Evolutionary conservation across 1,284 basidiomycete genomes (phyloP).

Genomic region (Moesziomyces parantarcticus): DNA sequence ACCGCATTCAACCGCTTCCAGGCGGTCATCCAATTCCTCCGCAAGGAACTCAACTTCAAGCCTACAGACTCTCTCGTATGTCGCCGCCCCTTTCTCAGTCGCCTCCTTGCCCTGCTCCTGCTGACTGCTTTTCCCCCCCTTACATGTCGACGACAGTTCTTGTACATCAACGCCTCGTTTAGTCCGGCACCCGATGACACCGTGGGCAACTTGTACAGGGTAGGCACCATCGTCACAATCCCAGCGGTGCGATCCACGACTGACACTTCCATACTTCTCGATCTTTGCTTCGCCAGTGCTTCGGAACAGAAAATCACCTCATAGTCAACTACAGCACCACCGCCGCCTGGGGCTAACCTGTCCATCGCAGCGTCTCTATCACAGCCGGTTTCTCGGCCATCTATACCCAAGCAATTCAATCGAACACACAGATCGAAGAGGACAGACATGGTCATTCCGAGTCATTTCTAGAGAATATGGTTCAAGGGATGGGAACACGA

Average conservation of each 20-base stretch:
- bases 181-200: constrained; percentile 92
- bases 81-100: constrained; percentile 23
- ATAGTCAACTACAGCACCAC: constrained; percentile 66
- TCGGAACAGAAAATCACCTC: constrained; percentile 63
- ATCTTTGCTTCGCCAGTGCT: constrained; percentile 39
- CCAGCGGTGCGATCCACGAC: too few relatives aligned
- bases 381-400: neutral
- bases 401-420: constrained; percentile 20
- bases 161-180: constrained; percentile 98
- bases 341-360: constrained; percentile 61
- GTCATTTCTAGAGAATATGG: neutral
- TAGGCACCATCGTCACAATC: constrained; percentile 31
- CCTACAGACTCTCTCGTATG: constrained; percentile 85
- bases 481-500: neutral
- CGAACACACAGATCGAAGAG: too few relatives aligned
- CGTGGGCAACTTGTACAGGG: constrained; percentile 81
- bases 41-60: constrained; percentile 90
- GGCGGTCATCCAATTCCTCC: constrained; percentile 90
- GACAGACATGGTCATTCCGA: neutral
- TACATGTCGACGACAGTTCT: constrained; percentile 75
- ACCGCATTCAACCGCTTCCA: constrained; percentile 94
- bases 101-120: neutral
- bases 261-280: neutral
- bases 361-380: neutral
- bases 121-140: neutral